A percentile compares a stretch with the other conserved stretches of the same genome.
Conservation (phyloP, 2,329 filamentous ascomycete species). For the Penicillium rolfsii region DNA sequence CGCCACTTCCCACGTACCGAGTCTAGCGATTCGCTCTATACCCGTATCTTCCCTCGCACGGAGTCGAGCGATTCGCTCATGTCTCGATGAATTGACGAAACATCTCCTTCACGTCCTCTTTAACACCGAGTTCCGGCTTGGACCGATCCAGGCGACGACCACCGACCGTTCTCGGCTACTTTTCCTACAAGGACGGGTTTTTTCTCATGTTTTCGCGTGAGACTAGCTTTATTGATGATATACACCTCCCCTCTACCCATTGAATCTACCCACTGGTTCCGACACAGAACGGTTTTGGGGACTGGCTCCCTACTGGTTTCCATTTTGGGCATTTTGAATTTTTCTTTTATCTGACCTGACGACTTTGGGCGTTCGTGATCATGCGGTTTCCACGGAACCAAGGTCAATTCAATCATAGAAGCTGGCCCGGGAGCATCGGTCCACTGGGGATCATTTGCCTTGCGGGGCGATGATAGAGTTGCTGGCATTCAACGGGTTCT, state of each 20-base stretch:
- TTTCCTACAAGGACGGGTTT: neutral
- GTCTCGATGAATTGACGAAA: slow-evolving; percentile 32
- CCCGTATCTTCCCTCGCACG: slow-evolving; percentile 41
- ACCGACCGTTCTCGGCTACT: slow-evolving; percentile 7
- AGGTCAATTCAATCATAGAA: slow-evolving; percentile 18
- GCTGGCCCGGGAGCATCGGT: slow-evolving; percentile 9
- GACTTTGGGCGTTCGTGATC: slow-evolving; percentile 26
- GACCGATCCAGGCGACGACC: slow-evolving; percentile 14
- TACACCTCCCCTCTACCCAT: slow-evolving; percentile 1
- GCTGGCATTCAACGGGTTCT: slow-evolving; percentile 21
- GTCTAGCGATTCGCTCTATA: slow-evolving; percentile 42
- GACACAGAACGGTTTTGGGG: slow-evolving; percentile 9
- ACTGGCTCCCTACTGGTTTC: slow-evolving; percentile 17
- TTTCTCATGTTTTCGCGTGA: neutral
- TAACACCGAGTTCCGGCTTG: slow-evolving; percentile 14
- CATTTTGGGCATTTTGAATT: slow-evolving; percentile 21
- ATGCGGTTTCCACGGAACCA: slow-evolving; percentile 15
- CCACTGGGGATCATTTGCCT: neutral
- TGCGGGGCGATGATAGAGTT: slow-evolving; percentile 21
- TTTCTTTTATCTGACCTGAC: slow-evolving; percentile 7
- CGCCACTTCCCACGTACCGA: slow-evolving; percentile 42
- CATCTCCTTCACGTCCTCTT: slow-evolving; percentile 8
- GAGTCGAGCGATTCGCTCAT: slow-evolving; percentile 44
- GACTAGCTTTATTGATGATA: slow-evolving; percentile 20
- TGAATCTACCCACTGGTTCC: neutral